Conservation (phyloP, 176 grass and related monocot genomes). For the Pontederia crassipes region DNA sequence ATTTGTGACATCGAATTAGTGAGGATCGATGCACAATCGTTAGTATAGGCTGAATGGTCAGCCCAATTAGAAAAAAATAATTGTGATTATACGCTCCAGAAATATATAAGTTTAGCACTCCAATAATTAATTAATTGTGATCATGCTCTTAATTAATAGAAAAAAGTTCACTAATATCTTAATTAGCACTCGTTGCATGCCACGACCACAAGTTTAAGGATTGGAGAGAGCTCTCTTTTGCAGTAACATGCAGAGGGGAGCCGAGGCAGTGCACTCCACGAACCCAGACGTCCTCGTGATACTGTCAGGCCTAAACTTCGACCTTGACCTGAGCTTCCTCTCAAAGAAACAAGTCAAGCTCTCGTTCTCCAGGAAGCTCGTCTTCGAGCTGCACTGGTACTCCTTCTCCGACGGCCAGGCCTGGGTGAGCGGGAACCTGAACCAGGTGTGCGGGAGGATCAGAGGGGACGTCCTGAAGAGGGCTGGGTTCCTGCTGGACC, state of each 20-base stretch:
- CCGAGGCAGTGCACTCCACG: constrained; percentile 65
- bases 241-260: constrained; percentile 85
- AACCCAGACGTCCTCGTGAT: constrained; percentile 64
- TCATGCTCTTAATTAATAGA: too few species aligned
- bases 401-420: constrained; percentile 53
- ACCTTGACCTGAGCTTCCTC: constrained; percentile 79
- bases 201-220: too few species aligned
- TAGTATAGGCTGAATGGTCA: too few species aligned
- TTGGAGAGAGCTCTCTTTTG: neutral
- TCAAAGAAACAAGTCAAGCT: constrained; percentile 32
- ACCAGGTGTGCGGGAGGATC: constrained; percentile 63
- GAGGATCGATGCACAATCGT: too few species aligned
- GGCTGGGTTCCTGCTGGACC: constrained; percentile 62
- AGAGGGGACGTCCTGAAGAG: constrained; percentile 23
- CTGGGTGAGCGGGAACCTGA: constrained; percentile 50
- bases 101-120: too few species aligned
- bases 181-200: too few species aligned
- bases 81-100: too few species aligned
- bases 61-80: too few species aligned
- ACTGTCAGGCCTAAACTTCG: constrained; percentile 59
- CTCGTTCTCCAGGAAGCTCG: constrained; percentile 46
- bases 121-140: too few species aligned
- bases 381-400: constrained; percentile 98
- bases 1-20: too few species aligned
- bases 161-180: too few species aligned